Evolutionary conservation across 306 rosid genomes (phyloP).

Genomic region (Quercus glauca): DNA sequence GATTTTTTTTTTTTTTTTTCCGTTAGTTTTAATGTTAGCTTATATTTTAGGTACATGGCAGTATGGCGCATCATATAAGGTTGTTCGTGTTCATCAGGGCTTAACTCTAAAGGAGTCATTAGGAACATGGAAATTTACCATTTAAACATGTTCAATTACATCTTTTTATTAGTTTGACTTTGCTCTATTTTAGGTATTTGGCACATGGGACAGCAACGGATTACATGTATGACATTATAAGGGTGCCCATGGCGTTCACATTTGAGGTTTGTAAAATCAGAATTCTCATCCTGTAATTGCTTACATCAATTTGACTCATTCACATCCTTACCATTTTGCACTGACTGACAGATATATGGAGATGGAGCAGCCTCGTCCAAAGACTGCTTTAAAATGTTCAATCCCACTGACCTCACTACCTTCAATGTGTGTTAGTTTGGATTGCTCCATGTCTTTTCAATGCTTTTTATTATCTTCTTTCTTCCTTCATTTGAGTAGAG

Average conservation of each 20-base stretch:
- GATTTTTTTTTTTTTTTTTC: not conserved
- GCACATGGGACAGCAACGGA: constrained; percentile 99
- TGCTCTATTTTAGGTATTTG: constrained; percentile 61
- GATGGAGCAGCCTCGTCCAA: constrained; percentile 67
- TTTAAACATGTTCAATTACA: not conserved
- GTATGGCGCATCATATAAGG: not conserved
- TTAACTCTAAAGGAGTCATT: not conserved
- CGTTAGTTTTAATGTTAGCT: not conserved
- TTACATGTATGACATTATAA: constrained; percentile 81
- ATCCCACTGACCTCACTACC: constrained; percentile 65
- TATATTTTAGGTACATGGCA: not conserved
- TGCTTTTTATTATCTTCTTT: not conserved
- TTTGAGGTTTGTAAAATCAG: constrained; percentile 73
- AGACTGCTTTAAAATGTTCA: constrained; percentile 98
- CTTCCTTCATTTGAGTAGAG: constrained; percentile 15
- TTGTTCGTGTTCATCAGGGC: constrained; percentile 14
- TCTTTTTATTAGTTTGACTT: constrained; percentile 18
- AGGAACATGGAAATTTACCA: not conserved
- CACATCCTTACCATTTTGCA: constrained; percentile 17
- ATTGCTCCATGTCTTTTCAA: not conserved
- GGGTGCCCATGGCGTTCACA: constrained; percentile 93
- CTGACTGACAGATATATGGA: constrained; percentile 75
- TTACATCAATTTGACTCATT: constrained; percentile 6
- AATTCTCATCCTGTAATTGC: constrained; percentile 11
- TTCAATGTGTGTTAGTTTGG: constrained; percentile 57